Conservation (phyloP, 305 asterid species). For the Fraxinus baroniana region DNA sequence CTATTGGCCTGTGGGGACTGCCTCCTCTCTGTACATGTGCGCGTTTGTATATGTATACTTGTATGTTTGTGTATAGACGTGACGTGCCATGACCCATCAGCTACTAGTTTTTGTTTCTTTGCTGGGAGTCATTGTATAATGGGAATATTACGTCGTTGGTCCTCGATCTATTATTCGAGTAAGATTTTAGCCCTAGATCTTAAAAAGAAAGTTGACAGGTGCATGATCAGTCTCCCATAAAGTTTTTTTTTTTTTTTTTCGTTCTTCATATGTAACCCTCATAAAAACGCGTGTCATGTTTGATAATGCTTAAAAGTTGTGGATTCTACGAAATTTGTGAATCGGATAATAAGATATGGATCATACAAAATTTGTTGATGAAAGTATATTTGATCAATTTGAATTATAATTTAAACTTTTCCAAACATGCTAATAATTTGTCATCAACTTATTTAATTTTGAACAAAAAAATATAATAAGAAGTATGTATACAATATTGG, state of each 20-base stretch:
- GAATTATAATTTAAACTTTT: too few relatives aligned
- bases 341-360: neutral
- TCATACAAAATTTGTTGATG: neutral
- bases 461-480: neutral
- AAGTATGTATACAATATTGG: neutral
- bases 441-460: neutral
- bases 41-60: neutral
- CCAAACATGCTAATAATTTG: neutral
- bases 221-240: neutral
- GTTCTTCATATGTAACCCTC: neutral
- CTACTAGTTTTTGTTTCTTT: neutral
- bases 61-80: neutral
- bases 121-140: neutral
- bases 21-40: too few relatives aligned
- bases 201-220: neutral
- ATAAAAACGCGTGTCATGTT: neutral
- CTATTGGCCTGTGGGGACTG: too few relatives aligned
- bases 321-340: neutral
- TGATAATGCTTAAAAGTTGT: neutral
- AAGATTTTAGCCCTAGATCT: neutral
- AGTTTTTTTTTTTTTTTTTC: too few relatives aligned
- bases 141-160: neutral
- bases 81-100: neutral
- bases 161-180: neutral
- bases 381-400: too few relatives aligned